Base-by-base conservation (phyloP, 192 early-diverging fungal species). In the Coemansia sp. region DNA sequence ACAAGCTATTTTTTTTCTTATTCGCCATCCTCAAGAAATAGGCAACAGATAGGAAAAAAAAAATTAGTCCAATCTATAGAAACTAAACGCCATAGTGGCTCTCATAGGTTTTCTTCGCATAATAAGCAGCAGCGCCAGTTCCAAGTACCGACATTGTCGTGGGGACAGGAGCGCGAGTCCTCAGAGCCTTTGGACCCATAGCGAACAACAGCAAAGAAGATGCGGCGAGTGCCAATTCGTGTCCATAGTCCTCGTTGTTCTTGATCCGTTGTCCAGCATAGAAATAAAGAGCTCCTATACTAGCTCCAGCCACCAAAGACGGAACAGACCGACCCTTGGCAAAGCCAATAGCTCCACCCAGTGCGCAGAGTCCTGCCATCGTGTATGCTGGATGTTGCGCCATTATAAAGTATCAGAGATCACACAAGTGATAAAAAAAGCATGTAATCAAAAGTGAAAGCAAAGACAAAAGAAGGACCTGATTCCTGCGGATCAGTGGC, bases 141-240 rank as follows among this genome's bases (percentile, higher is more conserved):
- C 82, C 82, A n/a, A 84, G 68, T 0, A 71, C 33, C 6, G 74
- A 70, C 82, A 84, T 84, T 22, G 43, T 44, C 1, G 67, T 34
- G 27, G 81, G 81, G 3, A 84, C 82, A 7, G 77, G 73, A 22
- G 77, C 77, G 4, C 71, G 64, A 13, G 76, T 84, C 22, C 82
- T 61, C 34, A 84, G 40, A 0, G 82, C 82, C 69, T 79, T 84
- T 15, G 82, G 82, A 0, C 72, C 77, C 82, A 84, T 84, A 31
- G 77, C 77, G 38, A 72, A 70, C 20, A 79, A 70, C 16, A 84
- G 66, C 49, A 84, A 22, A 38, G 74, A 68, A 6, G 82, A 84
- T 2, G 82, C 74, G 4, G 67, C 71, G 6, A 84, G 55, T 9
- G 82, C 82, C 41, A 84, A 34, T 20, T 84, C 82, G 57, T 79